These are phyloP conservation scores for Populus deltoides DNA, from an alignment of 345 rosid genomes.

Conservation along the genomic window DNA sequence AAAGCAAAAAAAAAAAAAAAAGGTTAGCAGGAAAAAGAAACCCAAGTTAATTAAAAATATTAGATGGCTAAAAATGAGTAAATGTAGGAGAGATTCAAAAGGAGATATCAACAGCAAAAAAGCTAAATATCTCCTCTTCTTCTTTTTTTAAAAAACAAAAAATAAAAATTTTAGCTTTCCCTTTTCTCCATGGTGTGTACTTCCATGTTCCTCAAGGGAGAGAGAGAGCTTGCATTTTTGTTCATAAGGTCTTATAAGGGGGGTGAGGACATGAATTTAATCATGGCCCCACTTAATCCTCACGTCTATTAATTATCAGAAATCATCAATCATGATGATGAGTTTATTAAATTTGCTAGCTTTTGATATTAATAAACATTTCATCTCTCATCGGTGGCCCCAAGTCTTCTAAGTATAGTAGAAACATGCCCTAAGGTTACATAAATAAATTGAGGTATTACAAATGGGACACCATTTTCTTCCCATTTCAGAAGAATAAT, in stretches of 20 bases:
- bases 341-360: neutral
- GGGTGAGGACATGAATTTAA: neutral
- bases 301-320: neutral
- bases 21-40: neutral
- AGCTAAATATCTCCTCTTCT: neutral
- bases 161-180: neutral
- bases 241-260: neutral
- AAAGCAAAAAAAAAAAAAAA: neutral
- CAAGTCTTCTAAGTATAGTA: neutral
- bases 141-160: neutral
- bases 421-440: too few species aligned
- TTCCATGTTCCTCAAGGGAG: neutral
- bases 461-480: neutral
- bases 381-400: neutral
- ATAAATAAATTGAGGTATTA: too few species aligned
- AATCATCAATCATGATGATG: neutral
- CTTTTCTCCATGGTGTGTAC: neutral
- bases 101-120: slow-evolving; percentile 11
- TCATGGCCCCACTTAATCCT: neutral
- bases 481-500: neutral
- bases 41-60: neutral
- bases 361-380: neutral
- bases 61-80: slow-evolving; percentile 14
- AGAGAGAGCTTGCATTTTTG: neutral
- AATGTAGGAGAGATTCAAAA: slow-evolving; percentile 12